Evolutionary conservation across 345 rosid species (phyloP), one percentile per base, ranked within the genome.

Genomic region (Eucalyptus pauciflora): DNA sequence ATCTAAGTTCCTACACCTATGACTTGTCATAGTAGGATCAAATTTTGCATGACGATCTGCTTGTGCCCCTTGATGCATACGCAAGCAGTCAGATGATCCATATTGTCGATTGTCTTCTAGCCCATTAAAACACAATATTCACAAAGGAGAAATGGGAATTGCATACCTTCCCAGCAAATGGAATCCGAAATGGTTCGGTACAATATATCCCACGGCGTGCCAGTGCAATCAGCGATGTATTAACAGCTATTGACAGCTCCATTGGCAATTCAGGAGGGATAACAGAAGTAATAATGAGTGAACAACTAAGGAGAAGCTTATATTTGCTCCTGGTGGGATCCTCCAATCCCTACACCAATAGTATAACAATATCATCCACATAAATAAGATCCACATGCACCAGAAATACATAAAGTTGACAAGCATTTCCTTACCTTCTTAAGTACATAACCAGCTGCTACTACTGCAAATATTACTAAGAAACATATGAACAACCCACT

Each of bases 271-370:
- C 99, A 24, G 99, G 99, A 3, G 99, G 99, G 76, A 98, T 98
- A 85, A 98, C 99, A 90, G 99, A 97, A 87, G 99, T 98, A 85
- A 98, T 94, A 87, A 96, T 98, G 50, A 98, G 94, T 31, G 99
- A 98, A 92, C 99, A 98, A 91, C 99, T 96, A 18, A 98, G 92
- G 91, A 98, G 93, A 89, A 98, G 99, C 93, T 97, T 98, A 92
- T 97, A 98, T 91, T 94, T 98, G 96, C 99, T 98, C 94, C 99
- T 94, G 27, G 99, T 97, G 87, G 99, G 99, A 95, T 98, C 99
- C 93, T 98, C 99, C 37, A 98, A 91, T 62, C 99, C 99, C 99
- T 98, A 91, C 79, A 91, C 76, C 64, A 88, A 92, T 83, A 54
- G 89, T 31, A 67, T 58, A 76, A 54, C 64, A 89, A 88, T 87